Evolutionary conservation across 2,329 filamentous ascomycete species (phyloP).

Genomic region (Fusarium siculi): DNA sequence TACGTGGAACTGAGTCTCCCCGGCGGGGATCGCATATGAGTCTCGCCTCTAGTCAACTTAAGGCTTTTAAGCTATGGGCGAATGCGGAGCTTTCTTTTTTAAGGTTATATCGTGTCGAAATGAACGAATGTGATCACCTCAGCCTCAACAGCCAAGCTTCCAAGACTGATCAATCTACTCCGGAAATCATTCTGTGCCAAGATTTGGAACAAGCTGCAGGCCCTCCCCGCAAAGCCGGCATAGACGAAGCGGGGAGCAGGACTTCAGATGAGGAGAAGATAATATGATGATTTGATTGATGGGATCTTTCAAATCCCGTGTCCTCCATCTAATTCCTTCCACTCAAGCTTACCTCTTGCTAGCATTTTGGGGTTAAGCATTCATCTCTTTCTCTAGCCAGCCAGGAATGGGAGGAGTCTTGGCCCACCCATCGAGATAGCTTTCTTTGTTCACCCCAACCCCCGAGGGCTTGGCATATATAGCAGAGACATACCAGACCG

Average conservation of each 20-base stretch:
- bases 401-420: slow-evolving; percentile 65
- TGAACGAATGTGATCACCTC: slow-evolving; percentile 28
- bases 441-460: slow-evolving; percentile 60
- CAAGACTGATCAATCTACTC: slow-evolving; percentile 14
- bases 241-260: slow-evolving; percentile 20
- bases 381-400: slow-evolving; percentile 68
- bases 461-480: slow-evolving; percentile 76
- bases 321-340: slow-evolving; percentile 19
- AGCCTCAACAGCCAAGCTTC: slow-evolving; percentile 32
- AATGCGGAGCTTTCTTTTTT: slow-evolving; percentile 25
- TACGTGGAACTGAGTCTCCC: slow-evolving; percentile 36
- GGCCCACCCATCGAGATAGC: slow-evolving; percentile 71
- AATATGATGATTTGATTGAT: slow-evolving; percentile 39
- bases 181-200: slow-evolving; percentile 31
- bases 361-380: slow-evolving; percentile 33
- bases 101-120: slow-evolving; percentile 26
- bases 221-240: slow-evolving; percentile 25
- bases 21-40: slow-evolving; percentile 20
- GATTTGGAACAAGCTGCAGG: slow-evolving; percentile 14
- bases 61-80: neutral
- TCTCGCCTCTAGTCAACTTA: slow-evolving; percentile 13
- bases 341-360: slow-evolving; percentile 5
- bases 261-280: slow-evolving; percentile 30
- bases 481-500: slow-evolving; percentile 74
- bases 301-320: slow-evolving; percentile 31